These are phyloP conservation scores for Quercus glauca DNA, from an alignment of 306 rosid species.

Conservation along the genomic window DNA sequence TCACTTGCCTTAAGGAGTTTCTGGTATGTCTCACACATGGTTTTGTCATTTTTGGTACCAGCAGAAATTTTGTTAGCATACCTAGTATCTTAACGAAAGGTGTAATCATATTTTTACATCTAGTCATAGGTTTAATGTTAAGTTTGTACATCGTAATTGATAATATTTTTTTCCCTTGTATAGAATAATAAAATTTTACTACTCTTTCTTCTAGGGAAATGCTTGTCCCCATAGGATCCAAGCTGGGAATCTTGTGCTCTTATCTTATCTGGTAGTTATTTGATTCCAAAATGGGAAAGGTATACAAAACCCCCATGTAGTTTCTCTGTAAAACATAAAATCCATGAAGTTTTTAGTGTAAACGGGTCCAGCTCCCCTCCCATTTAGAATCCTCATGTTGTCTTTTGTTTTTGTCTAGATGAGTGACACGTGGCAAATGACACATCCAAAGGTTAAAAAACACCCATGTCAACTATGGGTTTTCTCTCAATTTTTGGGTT, in stretches of 20 bases:
- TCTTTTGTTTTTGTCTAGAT: no score
- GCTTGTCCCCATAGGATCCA: not conserved
- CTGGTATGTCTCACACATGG: constrained; percentile 19
- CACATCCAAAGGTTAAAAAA: no score
- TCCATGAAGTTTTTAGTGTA: no score
- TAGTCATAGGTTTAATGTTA: not conserved
- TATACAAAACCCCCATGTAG: no score
- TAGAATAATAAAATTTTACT: not conserved
- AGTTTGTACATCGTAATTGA: not conserved
- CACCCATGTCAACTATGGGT: no score
- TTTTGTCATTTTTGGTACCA: not conserved
- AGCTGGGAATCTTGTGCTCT: not conserved
- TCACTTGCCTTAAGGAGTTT: not conserved
- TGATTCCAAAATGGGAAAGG: not conserved
- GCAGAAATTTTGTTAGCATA: not conserved
- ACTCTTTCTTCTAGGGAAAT: not conserved
- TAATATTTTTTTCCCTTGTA: not conserved
- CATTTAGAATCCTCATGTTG: no score
- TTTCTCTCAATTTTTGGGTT: no score
- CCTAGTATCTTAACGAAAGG: not conserved
- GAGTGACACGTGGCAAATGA: no score
- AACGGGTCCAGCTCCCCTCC: no score
- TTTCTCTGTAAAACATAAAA: no score
- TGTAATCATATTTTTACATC: not conserved
- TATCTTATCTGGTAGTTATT: not conserved